Conservation (phyloP, 345 rosid genomes). For the Hirschfeldia incana region DNA sequence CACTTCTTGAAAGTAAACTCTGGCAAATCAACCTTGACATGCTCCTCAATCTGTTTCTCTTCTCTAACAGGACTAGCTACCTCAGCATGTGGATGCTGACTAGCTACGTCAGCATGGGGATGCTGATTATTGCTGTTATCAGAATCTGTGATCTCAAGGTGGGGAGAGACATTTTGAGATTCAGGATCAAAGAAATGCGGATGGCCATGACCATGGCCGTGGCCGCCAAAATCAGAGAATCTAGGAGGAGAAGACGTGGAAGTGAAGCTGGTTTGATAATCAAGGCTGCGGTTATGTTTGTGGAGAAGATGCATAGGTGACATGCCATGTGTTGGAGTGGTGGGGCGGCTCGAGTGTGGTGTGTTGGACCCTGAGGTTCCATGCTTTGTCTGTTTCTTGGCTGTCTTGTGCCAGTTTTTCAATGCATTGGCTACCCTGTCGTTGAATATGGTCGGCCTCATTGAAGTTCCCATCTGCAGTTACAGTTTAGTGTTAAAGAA, state of each 20-base stretch:
- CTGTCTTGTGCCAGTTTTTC: constrained; percentile 72
- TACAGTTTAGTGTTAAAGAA: constrained; percentile 7
- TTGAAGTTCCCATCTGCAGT: constrained; percentile 53
- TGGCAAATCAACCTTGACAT: constrained; percentile 33
- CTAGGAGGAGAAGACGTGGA: constrained; percentile 45
- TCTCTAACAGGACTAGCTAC: constrained; percentile 29
- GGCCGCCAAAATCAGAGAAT: constrained; percentile 36
- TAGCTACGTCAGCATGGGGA: constrained; percentile 12
- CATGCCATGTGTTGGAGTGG: constrained; percentile 52
- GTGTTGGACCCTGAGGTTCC: constrained; percentile 56
- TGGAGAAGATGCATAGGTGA: background rate
- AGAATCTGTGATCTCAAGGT: constrained; percentile 31
- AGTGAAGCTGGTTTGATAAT: constrained; percentile 46
- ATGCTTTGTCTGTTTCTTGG: constrained; percentile 67
- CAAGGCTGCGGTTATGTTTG: constrained; percentile 37
- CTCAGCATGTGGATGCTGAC: constrained; percentile 22
- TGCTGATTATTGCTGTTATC: constrained; percentile 25
- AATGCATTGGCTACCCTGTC: constrained; percentile 67
- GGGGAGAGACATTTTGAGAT: constrained; percentile 31
- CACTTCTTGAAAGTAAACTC: constrained; percentile 46
- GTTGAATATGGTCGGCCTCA: background rate
- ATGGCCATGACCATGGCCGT: constrained; percentile 36
- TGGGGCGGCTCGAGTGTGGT: constrained; percentile 64
- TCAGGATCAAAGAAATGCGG: constrained; percentile 44
- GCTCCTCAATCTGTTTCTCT: constrained; percentile 27